Conservation (phyloP, 2,329 filamentous ascomycete genomes). For the Hymenoscyphus linearis region DNA sequence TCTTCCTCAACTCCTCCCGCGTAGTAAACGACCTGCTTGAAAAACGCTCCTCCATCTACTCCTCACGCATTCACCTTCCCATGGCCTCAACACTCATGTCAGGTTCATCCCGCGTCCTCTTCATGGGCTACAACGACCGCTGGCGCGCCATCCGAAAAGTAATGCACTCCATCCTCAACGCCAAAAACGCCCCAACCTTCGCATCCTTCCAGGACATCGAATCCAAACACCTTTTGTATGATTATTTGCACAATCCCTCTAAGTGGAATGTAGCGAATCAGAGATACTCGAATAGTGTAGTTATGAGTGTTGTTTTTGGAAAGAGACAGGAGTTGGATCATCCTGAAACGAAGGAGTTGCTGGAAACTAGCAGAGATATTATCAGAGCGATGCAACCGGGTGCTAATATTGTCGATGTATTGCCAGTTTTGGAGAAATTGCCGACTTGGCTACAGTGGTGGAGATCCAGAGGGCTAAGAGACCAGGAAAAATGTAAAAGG, state of each 20-base stretch:
- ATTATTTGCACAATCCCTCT: constrained; percentile 24
- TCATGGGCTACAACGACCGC: constrained; percentile 29
- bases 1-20: constrained; percentile 38
- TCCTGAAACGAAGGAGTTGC: constrained; percentile 16
- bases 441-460: constrained; percentile 31
- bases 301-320: constrained; percentile 32
- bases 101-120: constrained; percentile 25
- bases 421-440: constrained; percentile 30
- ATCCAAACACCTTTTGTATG: constrained; percentile 24
- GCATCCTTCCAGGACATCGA: constrained; percentile 30
- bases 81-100: constrained; percentile 27
- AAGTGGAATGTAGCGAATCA: constrained; percentile 24
- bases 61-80: constrained; percentile 17
- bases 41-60: constrained; percentile 22
- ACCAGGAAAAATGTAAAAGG: constrained; percentile 19
- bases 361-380: constrained; percentile 24
- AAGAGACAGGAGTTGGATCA: constrained; percentile 19
- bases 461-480: constrained; percentile 23
- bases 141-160: constrained; percentile 29
- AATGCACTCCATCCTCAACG: constrained; percentile 29
- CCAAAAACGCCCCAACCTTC: constrained; percentile 15
- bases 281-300: constrained; percentile 28
- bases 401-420: constrained; percentile 31
- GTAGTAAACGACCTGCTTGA: constrained; percentile 33
- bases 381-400: constrained; percentile 28